Base-by-base conservation (phyloP, 2,329 filamentous ascomycete species). In the Escovopsis sp. region DNA sequence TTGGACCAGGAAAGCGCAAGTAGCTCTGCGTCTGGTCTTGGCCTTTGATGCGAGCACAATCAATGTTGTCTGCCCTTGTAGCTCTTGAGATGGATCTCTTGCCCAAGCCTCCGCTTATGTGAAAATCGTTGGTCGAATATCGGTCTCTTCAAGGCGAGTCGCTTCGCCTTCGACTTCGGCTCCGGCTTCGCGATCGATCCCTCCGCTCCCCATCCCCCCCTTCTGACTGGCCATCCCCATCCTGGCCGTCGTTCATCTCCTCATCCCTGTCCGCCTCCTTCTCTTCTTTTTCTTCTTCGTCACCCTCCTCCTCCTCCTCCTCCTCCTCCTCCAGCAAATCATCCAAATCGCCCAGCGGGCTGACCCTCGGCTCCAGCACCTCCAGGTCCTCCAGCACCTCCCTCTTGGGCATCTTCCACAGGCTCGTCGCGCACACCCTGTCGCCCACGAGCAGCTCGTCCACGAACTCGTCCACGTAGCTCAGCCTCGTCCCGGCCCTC, bases 361-460 rank as follows among this genome's bases (percentile, higher is more conserved):
- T 95, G 33, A 85, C 74, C 49, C 89, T 74, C 40, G 87, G 83
- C 56, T 95, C 89, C 55, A 98, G 56, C 54, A 88, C 63, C 50
- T 94, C 91, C 59, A 94, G 57, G 59, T 98, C 91, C 65, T 98
- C 91, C 49, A 98, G 59, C 41, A 85, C 73, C 49, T 83, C 78
- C 52, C 91, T 71, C 46, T 78, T 78, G 4, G 88, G 85, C 70
- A 98, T 73, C 66, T 94, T 94, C 79, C 86, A 93, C 52, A 98
- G 58, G 56, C 81, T 93, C 3, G 91, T 96, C 33, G 80, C 89
- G 57, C 89, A 96, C 0, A 95, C 81, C 41, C 91, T 73, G 44
- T 93, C 85, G 63, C 94, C 94, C 0, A 76, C 82, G 48, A 98
- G 67, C 50, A 98, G 64, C 47, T 95, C 87, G 59, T 98, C 91